Conservation (phyloP, 345 rosid species). For the Populus simonii region DNA sequence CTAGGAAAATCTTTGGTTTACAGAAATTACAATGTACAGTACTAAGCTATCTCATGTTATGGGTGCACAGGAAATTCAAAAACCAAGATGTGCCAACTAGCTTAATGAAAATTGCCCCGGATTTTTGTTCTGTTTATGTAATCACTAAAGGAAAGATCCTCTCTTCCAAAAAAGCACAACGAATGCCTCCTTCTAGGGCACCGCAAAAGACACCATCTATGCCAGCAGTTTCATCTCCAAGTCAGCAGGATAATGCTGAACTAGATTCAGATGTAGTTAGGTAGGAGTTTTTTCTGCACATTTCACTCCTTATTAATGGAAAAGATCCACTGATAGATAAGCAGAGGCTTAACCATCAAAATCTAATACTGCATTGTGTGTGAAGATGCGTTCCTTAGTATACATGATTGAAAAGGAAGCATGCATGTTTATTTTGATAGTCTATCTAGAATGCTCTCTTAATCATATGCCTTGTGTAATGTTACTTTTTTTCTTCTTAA, state of each 20-base stretch:
- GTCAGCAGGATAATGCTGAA: constrained; percentile 20
- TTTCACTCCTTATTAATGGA: not conserved
- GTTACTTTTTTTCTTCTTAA: not conserved
- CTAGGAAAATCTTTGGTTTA: not conserved
- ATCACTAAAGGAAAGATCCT: constrained; percentile 75
- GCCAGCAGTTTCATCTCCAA: constrained; percentile 22
- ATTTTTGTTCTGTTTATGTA: constrained; percentile 69
- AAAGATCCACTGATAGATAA: too few species aligned
- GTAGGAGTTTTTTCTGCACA: constrained; percentile 22
- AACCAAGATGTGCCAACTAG: constrained; percentile 45
- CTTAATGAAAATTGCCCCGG: constrained; percentile 56
- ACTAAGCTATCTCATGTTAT: not conserved
- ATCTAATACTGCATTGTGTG: too few species aligned
- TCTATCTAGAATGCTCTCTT: too few species aligned
- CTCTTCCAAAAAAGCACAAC: constrained; percentile 48
- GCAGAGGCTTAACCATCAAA: too few species aligned
- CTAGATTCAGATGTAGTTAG: constrained; percentile 37
- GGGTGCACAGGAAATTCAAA: constrained; percentile 46
- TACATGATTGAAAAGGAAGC: too few species aligned
- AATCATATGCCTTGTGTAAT: not conserved
- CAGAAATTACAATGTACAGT: not conserved
- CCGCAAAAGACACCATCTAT: constrained; percentile 46
- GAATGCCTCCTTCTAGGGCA: constrained; percentile 43
- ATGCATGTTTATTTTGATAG: too few species aligned
- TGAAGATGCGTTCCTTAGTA: too few species aligned